Percentiles rank a stretch among this genome's conserved stretches.
phyloP scores from a whole-genome alignment of 768 basidiomycete genomes.

The Leccinum boreale region DNA sequence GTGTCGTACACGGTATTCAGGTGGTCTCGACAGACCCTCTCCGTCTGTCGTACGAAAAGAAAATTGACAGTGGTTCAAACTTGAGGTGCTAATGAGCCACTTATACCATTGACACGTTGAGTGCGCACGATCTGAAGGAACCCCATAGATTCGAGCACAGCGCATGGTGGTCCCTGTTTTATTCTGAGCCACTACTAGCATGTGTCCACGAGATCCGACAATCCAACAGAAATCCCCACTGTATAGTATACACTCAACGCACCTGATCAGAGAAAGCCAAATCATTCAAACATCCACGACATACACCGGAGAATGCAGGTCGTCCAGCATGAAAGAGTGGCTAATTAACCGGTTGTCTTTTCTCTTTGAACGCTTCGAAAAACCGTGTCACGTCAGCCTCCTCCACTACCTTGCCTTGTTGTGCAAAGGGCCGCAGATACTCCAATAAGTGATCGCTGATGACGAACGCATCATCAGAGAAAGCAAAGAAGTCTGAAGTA shows the following conservation, averaged over 20 bases:
- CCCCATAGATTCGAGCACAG: too few relatives aligned
- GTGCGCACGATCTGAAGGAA: too few relatives aligned
- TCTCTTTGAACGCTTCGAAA: constrained; percentile 53
- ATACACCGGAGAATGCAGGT: neutral
- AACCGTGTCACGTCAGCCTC: constrained; percentile 69
- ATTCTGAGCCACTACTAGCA: too few relatives aligned
- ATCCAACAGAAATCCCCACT: neutral
- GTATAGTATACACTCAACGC: neutral
- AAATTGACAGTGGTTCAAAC: too few relatives aligned
- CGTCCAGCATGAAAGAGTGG: neutral
- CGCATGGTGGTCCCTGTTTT: too few relatives aligned
- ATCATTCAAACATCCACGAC: neutral
- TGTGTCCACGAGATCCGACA: too few relatives aligned
- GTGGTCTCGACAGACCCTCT: too few relatives aligned
- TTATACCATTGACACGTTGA: too few relatives aligned
- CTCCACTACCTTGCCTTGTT: constrained; percentile 69
- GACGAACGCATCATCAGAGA: constrained; percentile 1
- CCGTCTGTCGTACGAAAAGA: too few relatives aligned
- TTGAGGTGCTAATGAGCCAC: too few relatives aligned
- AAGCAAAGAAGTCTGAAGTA: neutral
- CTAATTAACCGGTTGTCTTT: constrained; percentile 8
- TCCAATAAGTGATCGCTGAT: constrained; percentile 65
- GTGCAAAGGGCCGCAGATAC: constrained; percentile 77
- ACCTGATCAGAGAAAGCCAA: neutral
- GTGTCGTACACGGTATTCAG: too few relatives aligned